Percentiles rank a stretch among this genome's conserved stretches.
These are phyloP conservation scores for Yarrowia sp. DNA, from an alignment of 805 yeast genomes.

Conservation along the genomic window DNA sequence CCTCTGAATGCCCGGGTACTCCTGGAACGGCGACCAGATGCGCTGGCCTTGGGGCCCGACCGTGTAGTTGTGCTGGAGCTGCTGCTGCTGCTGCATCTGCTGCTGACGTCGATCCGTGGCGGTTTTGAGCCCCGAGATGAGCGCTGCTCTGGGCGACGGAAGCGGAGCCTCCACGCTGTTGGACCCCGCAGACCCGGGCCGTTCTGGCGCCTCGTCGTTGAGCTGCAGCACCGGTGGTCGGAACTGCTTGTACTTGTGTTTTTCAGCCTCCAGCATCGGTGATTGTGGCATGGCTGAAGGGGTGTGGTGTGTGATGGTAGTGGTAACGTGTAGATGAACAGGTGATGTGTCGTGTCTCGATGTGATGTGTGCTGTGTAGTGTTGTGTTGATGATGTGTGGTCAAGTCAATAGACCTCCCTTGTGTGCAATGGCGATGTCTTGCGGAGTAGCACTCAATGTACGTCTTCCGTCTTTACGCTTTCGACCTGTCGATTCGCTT, in stretches of 20 bases:
- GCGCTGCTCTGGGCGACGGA: conserved; percentile 46
- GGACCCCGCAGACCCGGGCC: conserved; percentile 5
- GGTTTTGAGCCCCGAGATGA: conserved; percentile 45
- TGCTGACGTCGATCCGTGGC: conserved; percentile 47
- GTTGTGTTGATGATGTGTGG: too few species aligned
- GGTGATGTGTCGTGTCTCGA: too few species aligned
- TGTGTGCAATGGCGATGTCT: too few species aligned
- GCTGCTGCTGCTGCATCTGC: conserved; percentile 40
- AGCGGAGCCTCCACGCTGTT: conserved; percentile 11
- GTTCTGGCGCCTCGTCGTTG: conserved; percentile 28
- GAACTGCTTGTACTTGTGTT: conserved; percentile 41
- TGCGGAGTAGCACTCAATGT: too few species aligned
- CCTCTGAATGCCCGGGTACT: conserved; percentile 33
- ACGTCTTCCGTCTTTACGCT: too few species aligned
- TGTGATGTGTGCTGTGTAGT: too few species aligned
- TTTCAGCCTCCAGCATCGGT: conserved; percentile 37
- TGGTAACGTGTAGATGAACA: too few species aligned
- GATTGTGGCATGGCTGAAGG: background rate
- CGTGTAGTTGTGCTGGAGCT: conserved; percentile 37
- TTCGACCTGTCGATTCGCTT: too few species aligned
- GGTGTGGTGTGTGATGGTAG: conserved; percentile 6
- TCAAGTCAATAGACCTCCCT: too few species aligned
- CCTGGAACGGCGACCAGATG: conserved; percentile 35
- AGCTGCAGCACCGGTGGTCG: conserved; percentile 39
- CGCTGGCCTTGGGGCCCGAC: conserved; percentile 38